Conservation (phyloP, 148 eudicot genomes). For the Polygonum aviculare region DNA sequence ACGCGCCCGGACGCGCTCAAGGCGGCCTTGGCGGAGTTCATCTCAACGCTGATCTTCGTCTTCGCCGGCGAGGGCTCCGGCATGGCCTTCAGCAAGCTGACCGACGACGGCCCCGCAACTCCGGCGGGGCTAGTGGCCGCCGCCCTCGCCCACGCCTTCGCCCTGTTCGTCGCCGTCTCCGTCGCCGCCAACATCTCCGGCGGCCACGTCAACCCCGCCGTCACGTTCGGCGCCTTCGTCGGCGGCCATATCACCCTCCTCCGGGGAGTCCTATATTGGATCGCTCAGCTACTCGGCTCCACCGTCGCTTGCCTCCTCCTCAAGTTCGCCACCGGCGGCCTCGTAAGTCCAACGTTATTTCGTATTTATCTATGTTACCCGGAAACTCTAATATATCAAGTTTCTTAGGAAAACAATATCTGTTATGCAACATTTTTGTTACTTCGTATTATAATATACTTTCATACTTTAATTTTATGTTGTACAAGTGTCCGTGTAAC, state of each 20-base stretch:
- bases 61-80: constrained; percentile 50
- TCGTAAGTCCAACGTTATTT: constrained; percentile 17
- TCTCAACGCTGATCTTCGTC: constrained; percentile 36
- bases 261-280: constrained; percentile 44
- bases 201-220: constrained; percentile 59
- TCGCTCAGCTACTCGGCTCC: constrained; percentile 41
- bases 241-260: constrained; percentile 46
- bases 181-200: constrained; percentile 54
- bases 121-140: constrained; percentile 52
- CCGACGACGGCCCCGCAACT: constrained; percentile 27
- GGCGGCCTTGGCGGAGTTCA: constrained; percentile 38
- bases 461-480: no score
- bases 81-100: constrained; percentile 40
- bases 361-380: no score
- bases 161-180: constrained; percentile 43
- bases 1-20: constrained; percentile 27
- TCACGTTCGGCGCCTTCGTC: constrained; percentile 45
- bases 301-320: constrained; percentile 43
- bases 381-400: no score
- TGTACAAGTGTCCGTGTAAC: no score
- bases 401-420: no score
- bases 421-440: no score
- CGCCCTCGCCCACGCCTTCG: constrained; percentile 39
- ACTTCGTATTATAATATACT: no score
- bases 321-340: constrained; percentile 40